phyloP scores from a whole-genome alignment of 2,329 filamentous ascomycete species.

The Fusarium sp. region DNA sequence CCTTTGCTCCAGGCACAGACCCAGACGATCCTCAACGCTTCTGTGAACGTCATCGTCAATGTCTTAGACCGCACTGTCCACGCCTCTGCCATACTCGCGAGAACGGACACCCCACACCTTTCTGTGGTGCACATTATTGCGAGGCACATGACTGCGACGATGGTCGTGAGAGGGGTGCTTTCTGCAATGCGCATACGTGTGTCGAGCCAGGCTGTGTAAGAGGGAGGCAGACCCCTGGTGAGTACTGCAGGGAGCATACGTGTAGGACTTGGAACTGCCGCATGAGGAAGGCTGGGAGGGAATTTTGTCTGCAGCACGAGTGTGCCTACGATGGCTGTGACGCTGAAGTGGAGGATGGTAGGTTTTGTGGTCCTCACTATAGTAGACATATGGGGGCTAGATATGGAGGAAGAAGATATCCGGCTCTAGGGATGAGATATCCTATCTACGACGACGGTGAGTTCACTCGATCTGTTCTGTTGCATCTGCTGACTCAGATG shows the following conservation, averaged over 20 bases:
- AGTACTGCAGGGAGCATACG: slow-evolving; percentile 40
- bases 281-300: slow-evolving; percentile 27
- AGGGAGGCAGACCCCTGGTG: slow-evolving; percentile 6
- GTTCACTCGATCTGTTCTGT: not conserved
- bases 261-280: slow-evolving; percentile 38
- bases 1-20: slow-evolving; percentile 30
- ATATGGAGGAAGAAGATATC: slow-evolving; percentile 10
- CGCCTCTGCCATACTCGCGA: slow-evolving; percentile 41
- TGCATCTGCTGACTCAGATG: not conserved
- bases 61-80: slow-evolving; percentile 31
- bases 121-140: slow-evolving; percentile 44
- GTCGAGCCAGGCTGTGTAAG: slow-evolving; percentile 36
- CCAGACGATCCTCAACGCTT: slow-evolving; percentile 30
- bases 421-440: slow-evolving; percentile 19
- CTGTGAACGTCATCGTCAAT: slow-evolving; percentile 44
- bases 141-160: slow-evolving; percentile 39
- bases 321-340: slow-evolving; percentile 40
- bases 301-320: slow-evolving; percentile 40
- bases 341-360: slow-evolving; percentile 26
- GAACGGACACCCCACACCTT: slow-evolving; percentile 34
- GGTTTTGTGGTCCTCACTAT: slow-evolving; percentile 38
- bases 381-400: slow-evolving; percentile 6
- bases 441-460: slow-evolving; percentile 37
- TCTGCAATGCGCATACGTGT: slow-evolving; percentile 44
- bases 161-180: slow-evolving; percentile 25